Evolutionary conservation across 108 stramenopile genomes (phyloP).

Genomic region (Skeletonema costatum): DNA sequence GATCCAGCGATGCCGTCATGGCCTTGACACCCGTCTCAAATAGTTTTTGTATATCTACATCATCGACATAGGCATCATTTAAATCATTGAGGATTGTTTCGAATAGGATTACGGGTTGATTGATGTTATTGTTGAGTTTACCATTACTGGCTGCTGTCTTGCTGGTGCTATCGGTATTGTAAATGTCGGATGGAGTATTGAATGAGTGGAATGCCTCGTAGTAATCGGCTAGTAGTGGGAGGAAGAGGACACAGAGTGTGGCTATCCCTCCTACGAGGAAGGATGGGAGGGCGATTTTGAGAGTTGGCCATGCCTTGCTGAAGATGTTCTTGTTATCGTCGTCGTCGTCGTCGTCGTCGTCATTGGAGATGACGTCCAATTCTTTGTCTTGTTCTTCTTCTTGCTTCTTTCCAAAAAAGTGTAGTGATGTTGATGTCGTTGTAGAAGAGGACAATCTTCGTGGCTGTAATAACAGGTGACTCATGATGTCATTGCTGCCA

Average conservation of each 20-base stretch:
- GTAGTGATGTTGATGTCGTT: slow-evolving; percentile 3
- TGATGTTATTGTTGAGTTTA: slow-evolving; percentile 22
- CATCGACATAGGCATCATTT: slow-evolving; percentile 80
- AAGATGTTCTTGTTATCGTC: neutral
- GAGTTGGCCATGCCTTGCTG: slow-evolving; percentile 6
- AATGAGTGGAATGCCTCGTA: slow-evolving; percentile 32
- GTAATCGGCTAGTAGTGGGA: slow-evolving; percentile 39
- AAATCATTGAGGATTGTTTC: slow-evolving; percentile 84
- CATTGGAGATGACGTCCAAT: no score
- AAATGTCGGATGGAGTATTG: neutral
- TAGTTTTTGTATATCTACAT: slow-evolving; percentile 86
- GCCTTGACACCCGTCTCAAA: slow-evolving; percentile 93
- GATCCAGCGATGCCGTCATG: slow-evolving; percentile 93
- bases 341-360: neutral
- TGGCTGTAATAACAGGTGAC: neutral
- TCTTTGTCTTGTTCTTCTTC: neutral
- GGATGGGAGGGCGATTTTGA: slow-evolving; percentile 42
- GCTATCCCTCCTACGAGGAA: slow-evolving; percentile 31
- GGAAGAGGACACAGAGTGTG: slow-evolving; percentile 38
- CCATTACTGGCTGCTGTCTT: neutral
- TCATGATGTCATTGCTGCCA: no score
- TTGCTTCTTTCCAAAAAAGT: slow-evolving; percentile 10
- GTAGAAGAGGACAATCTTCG: neutral
- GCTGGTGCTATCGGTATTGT: neutral
- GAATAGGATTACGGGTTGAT: slow-evolving; percentile 82